Evolutionary conservation across 352 stramenopile genomes (phyloP).

Genomic region (Pythium aphanidermatum): DNA sequence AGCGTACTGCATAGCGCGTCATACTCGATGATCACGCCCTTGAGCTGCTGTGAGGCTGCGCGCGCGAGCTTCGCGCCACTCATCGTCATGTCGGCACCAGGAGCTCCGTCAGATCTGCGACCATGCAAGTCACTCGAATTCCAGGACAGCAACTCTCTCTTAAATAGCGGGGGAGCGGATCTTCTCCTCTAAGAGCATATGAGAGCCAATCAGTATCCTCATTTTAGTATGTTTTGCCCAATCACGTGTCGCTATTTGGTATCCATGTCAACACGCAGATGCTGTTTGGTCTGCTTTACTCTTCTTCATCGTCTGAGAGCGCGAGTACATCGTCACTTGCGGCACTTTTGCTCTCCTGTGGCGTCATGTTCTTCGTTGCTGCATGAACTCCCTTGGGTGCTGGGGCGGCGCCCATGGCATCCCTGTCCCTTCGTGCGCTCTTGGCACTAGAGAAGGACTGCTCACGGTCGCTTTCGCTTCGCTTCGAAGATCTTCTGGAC

Average conservation of each 20-base stretch:
- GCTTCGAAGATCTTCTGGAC: conserved; percentile 4
- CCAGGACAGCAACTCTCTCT: conserved; percentile 1
- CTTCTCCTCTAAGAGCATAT: too few species aligned
- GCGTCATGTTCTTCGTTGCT: conserved; percentile 1
- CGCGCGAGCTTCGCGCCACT: conserved; percentile 59
- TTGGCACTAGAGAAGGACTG: neutral
- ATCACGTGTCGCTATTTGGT: neutral
- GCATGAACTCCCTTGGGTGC: neutral
- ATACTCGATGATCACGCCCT: conserved; percentile 71
- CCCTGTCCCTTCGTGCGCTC: neutral
- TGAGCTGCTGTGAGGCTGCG: conserved; percentile 60
- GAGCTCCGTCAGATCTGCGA: neutral
- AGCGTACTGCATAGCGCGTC: conserved; percentile 71
- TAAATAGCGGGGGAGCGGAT: too few species aligned
- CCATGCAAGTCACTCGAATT: conserved; percentile 1
- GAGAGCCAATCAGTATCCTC: neutral
- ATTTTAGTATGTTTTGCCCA: too few species aligned
- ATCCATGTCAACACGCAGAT: conserved; percentile 1
- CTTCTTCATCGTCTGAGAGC: conserved; percentile 20
- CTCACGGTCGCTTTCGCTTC: conserved; percentile 9
- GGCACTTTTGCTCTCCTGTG: neutral
- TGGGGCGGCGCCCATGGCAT: neutral
- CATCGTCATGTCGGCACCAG: too few species aligned
- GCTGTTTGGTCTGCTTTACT: conserved; percentile 2
- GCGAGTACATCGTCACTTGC: conserved; percentile 13